Evolutionary conservation across 768 basidiomycete genomes (phyloP).

Genomic region (Suillus variegatus): DNA sequence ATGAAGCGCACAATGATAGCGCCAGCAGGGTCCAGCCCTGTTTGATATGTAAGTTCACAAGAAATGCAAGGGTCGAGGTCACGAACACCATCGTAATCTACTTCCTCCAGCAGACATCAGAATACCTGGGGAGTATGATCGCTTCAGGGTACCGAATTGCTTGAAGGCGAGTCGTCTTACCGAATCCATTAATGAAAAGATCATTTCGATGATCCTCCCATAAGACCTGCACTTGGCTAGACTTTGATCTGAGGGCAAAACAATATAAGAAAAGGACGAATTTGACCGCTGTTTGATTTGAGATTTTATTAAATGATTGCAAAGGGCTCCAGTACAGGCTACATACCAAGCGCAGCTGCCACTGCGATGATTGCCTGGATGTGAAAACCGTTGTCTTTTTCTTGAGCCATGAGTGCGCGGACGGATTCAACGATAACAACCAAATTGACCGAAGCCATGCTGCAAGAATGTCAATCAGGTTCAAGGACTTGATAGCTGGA

Average conservation of each 20-base stretch:
- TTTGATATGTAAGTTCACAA: constrained; percentile 11
- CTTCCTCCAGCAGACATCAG: constrained; percentile 85
- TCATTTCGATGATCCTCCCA: constrained; percentile 98
- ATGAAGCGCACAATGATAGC: constrained; percentile 62
- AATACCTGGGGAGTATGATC: constrained; percentile 49
- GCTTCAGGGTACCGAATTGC: background rate
- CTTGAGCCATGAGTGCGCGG: constrained; percentile 65
- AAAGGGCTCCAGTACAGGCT: background rate
- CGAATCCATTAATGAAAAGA: constrained; percentile 80
- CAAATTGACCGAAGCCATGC: constrained; percentile 91
- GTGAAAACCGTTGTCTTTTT: constrained; percentile 62
- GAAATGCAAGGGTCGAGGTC: constrained; percentile 8
- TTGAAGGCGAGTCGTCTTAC: constrained; percentile 36
- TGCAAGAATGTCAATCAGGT: constrained; percentile 27
- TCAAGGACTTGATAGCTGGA: constrained; percentile 1
- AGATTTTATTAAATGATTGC: constrained; percentile 5
- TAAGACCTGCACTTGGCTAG: constrained; percentile 91
- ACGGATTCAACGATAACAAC: constrained; percentile 89
- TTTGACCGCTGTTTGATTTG: constrained; percentile 65
- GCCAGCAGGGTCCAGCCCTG: constrained; percentile 78
- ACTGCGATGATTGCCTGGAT: constrained; percentile 85
- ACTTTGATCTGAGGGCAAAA: constrained; percentile 70
- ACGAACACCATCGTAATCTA: constrained; percentile 80
- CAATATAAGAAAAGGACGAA: constrained; percentile 87
- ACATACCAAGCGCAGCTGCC: constrained; percentile 67